Base-by-base conservation (phyloP, 495 filamentous ascomycete genomes). In the Penicillium crystallinum region DNA sequence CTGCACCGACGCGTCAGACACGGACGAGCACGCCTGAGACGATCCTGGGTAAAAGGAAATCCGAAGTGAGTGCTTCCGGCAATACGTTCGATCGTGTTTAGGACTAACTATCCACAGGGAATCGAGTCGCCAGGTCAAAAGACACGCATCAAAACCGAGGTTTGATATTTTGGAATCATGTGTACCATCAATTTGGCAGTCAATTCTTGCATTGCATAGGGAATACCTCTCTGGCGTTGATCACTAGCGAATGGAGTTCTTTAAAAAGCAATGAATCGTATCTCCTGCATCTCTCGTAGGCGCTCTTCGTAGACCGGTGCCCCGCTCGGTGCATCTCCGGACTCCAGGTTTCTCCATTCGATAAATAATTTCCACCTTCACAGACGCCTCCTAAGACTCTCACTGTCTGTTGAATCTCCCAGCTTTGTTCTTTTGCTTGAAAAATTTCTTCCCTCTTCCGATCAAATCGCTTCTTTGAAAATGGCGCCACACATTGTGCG, bases 21-120 rank as follows among this genome's bases (percentile, higher is more conserved):
- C 74, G 70, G 39, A 78, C 64, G 35, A 74, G 59, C 46, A 87
- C 84, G 5, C 84, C 85, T 0, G 86, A 87, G 59, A 79, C 80
- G 17, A 77, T 88, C 22, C 66, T 89, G 49, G 87, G 87, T 33
- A 92, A 92, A 72, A 73, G 87, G 30, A 91, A 91, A 63, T 84
- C 84, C 45, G 85, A 88, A 75, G 84, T 84, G 57, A 72, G 82
- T 52, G 33, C 15, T 17, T 21, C 10, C 10, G 39, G 33, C 17
- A 36, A 4, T 49, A 37, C 37, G 37, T 17, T 38, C 6, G 23
- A 11, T 25, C n/a, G 1, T 22, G 25, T 30, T 21, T 22, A 17
- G 15, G 17, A 11, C 61, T 68, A 52, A 66, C 25, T n/a, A 36
- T 22, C 7, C 21, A 15, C 35, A 70, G 56, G 66, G 61, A 6